Base-by-base conservation (phyloP, 2,329 filamentous ascomycete genomes). In the Aspergillus felis region DNA sequence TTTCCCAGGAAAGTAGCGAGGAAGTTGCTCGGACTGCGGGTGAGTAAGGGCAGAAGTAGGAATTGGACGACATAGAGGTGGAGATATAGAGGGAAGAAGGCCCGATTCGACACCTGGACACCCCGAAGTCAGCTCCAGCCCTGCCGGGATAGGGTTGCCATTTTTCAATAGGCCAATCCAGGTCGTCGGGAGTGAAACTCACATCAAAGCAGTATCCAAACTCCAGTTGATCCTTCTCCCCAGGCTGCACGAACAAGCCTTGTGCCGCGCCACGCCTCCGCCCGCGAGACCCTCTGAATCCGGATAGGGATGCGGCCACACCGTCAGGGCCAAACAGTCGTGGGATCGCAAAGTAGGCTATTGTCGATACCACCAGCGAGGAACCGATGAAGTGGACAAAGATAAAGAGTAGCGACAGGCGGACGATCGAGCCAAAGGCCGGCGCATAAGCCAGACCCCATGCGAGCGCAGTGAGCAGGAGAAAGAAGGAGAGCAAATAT, bases 191-290 rank as follows among this genome's bases (percentile, higher is more conserved):
- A 17, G 47, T 25, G n/a, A 22, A 46, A 63, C 79, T 68, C 64
- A 85, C 86, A 75, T 89, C 86, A 73, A 88, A 88, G 71, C 86
- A 88, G 69, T 89, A 89, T 54, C 86, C 86, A 73, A 88, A 89
- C 67, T 88, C 86, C 60, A 89, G 71, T 58, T 82, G 82, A 55
- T 87, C 85, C 29, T 81, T 81, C 60, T 78, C 76, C 9, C 76
- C 77, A 0, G 81, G 79, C 54, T 84, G 81, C 4, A 81, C 77
- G 65, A 88, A 87, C 6, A 88, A 71, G 2, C 86, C 84, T 66
- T 82, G 76, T 51, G 78, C 76, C 20, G 73, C 71, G 55, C 76
- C 71, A 59, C 82, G 71, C 67, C 82, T 76, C 57, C 81, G 74
- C 32, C 80, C 78, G 4, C 80, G 71, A 51, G 59, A 74, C 59